These are phyloP conservation scores for Phytophthora meadii DNA, from an alignment of 352 stramenopile species.

Conservation along the genomic window DNA sequence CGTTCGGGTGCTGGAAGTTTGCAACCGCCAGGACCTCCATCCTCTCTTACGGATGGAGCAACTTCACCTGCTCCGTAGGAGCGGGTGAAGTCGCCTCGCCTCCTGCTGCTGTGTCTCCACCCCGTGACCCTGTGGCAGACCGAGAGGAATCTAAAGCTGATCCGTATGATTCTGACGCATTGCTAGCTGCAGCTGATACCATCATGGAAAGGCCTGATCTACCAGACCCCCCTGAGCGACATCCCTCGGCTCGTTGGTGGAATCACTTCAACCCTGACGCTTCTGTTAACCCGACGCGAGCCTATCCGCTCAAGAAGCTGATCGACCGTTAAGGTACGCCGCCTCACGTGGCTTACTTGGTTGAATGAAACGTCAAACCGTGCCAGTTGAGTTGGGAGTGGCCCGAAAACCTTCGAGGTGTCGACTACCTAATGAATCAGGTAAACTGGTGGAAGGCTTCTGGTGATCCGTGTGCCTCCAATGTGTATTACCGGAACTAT, in stretches of 20 bases:
- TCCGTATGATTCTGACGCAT: too few relatives aligned
- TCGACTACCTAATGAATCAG: slow-evolving; percentile 6
- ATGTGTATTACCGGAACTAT: neutral
- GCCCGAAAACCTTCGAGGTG: neutral
- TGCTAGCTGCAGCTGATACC: neutral
- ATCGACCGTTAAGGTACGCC: neutral
- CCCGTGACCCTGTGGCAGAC: too few relatives aligned
- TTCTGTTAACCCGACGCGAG: neutral
- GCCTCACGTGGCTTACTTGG: neutral
- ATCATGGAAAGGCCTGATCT: neutral
- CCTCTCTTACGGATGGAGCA: too few relatives aligned
- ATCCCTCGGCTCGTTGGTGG: neutral
- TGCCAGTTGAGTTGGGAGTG: slow-evolving; percentile 7
- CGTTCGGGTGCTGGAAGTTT: too few relatives aligned
- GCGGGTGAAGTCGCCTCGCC: too few relatives aligned
- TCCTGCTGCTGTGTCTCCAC: too few relatives aligned
- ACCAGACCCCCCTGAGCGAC: neutral
- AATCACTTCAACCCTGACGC: neutral
- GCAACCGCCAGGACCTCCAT: too few relatives aligned
- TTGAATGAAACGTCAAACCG: neutral
- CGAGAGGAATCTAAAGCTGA: too few relatives aligned
- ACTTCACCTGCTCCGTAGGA: too few relatives aligned
- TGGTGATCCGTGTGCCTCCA: neutral
- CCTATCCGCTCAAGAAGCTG: neutral
- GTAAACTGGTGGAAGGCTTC: slow-evolving; percentile 4